Evolutionary conservation across 164 flowering plant genomes (phyloP), one percentile per base, ranked within the genome.

Genomic region (Malania oleifera): DNA sequence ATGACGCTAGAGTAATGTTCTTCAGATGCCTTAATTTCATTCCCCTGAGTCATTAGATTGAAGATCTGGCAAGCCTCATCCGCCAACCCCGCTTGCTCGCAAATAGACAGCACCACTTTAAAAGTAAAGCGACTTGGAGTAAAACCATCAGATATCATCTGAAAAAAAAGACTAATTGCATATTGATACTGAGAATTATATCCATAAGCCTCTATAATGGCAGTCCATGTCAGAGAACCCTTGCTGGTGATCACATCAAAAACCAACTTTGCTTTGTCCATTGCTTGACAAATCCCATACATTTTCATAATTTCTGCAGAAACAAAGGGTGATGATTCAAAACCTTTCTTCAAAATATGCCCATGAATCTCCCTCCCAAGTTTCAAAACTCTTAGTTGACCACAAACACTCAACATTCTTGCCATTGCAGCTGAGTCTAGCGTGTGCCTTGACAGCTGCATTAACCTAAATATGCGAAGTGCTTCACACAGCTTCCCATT

Each of bases 291-390:
- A 29, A 27, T 71, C 14, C 89, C 96, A 70, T 92, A 92, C 85
- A 92, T 75, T 43, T 68, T 85, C 60, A 87, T 64, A 7, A 84
- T 39, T 59, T 77, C 82, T 4, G 96, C 70, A 47, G 84, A 75
- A 64, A 92, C 85, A 61, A 74, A 82, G 58, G 92, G 96, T 22
- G 84, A 49, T 0, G 57, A 60, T 19, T 62, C 81, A 48, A 85
- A 65, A 29, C 74, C 60, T 62, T 66, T 84, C 80, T 78, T 92
- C 70, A 89, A 57, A 28, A 76, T 59, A 2, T 89, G 88, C 25
- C 81, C 92, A 65, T 89, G 98, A 54, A 85, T 51, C 82, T 89
- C 96, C 74, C 76, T 82, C 29, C 96, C 93, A 29, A 77, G 74
- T 62, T 76, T 92, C 65, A 73, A 37, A 18, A 17, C 66, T 58